Evolutionary conservation across 331 rosid species (phyloP), one percentile per base, ranked within the genome.

Genomic region (Pyracantha coccinea): DNA sequence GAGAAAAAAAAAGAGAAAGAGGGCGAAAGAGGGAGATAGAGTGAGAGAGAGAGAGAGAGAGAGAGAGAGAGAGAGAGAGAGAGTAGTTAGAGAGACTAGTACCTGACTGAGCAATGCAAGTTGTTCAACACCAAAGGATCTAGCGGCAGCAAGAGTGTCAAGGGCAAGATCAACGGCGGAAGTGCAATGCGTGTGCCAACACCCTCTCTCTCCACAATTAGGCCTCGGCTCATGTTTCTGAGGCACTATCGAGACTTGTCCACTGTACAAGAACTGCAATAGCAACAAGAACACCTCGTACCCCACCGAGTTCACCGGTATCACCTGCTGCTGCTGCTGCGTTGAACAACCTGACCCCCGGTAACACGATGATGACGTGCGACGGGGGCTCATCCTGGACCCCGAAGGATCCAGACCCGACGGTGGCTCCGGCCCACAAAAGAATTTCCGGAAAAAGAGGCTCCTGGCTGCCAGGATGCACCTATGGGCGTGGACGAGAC

Each of bases 141-240:
- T 85, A 71, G 99, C 96, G 85, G 97, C 99, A 14, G 97, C 79
- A 72, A 95, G 97, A 67, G 96, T 92, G 47, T 90, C 94, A 7
- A 95, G 99, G 14, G 99, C 99, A 25, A 92, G 98, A 88, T 92
- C 94, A 64, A 95, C 99, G 90, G 99, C 99, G 1, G 99, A 92
- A 77, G 97, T 81, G 87, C 99, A 95, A 90, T 95, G 98, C 72
- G 98, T 95, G 81, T 95, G 99, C 96, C 99, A 92, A 14, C 98
- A 95, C 3, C 84, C 99, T n/a, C 98, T 76, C 74, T 95, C 99
- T 0, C 94, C 96, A 35, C 99, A 95, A 82, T 94, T 90, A 75
- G 99, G 97, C 85, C 99, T 79, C 0, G 97, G 88, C 83, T 94
- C 99, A 45, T 94, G 99, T 50, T 94, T 94, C 77, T 92, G 99